Evolutionary conservation across 2,329 filamentous ascomycete genomes (phyloP).

Genomic region (Neonectria sp.): DNA sequence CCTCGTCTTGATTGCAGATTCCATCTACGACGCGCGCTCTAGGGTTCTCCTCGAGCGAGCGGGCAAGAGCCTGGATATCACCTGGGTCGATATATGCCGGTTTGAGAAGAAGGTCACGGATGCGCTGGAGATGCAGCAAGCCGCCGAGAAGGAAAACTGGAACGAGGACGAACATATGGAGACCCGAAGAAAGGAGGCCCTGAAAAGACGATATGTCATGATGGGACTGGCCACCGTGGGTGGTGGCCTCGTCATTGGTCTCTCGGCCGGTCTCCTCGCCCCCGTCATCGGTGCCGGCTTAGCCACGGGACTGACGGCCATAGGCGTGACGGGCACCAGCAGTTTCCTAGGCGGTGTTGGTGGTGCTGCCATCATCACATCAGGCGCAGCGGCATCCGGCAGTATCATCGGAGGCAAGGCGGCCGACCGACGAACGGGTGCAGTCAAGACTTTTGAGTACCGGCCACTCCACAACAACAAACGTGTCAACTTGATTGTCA

Average conservation of each 20-base stretch:
- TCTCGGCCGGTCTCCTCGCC: conserved; percentile 92
- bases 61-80: conserved; percentile 83
- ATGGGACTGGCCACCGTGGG: conserved; percentile 98
- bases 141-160: conserved; percentile 96
- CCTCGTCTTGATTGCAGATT: conserved; percentile 95
- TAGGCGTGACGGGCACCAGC: conserved; percentile 90
- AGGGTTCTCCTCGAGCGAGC: conserved; percentile 87
- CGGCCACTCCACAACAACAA: conserved; percentile 98
- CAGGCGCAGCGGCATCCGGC: conserved; percentile 87
- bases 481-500: conserved; percentile 94
- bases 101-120: conserved; percentile 99
- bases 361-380: conserved; percentile 94
- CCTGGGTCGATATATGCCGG: conserved; percentile 93
- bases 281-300: conserved; percentile 95
- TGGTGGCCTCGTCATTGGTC: conserved; percentile 92
- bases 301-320: conserved; percentile 94
- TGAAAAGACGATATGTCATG: conserved; percentile 89
- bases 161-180: conserved; percentile 97
- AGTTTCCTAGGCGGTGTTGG: conserved; percentile 93
- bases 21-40: conserved; percentile 91
- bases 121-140: conserved; percentile 97
- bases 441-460: conserved; percentile 97
- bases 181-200: conserved; percentile 82
- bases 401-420: conserved; percentile 89
- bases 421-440: conserved; percentile 88